Percentiles rank a stretch among this genome's conserved stretches.
phyloP scores from a whole-genome alignment of 73 alveolate species.

The Paramecium pentaurelia region DNA sequence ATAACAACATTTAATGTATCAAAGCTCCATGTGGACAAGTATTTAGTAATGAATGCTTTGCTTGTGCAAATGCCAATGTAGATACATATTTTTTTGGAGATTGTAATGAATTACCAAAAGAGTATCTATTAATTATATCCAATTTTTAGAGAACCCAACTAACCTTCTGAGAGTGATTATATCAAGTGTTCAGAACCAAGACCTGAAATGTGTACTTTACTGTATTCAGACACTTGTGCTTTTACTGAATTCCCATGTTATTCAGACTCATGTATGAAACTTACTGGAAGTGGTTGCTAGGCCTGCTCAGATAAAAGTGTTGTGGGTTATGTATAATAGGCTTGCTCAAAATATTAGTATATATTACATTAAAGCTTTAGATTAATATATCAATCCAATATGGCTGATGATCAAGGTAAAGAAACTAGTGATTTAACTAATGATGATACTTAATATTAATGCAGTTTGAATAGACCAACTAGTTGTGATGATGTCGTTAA shows the following conservation, averaged over 20 bases:
- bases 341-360: not conserved
- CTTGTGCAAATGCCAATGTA: not conserved
- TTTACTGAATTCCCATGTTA: not conserved
- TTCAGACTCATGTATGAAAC: not conserved
- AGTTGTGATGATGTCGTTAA: not conserved
- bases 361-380: not conserved
- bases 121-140: not conserved
- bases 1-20: conserved; percentile 7
- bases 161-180: not conserved
- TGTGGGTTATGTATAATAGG: not conserved
- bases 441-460: not conserved
- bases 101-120: not conserved
- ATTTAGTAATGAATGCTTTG: conserved; percentile 8
- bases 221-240: not conserved
- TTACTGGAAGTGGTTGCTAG: not conserved
- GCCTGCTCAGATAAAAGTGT: not conserved
- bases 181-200: not conserved
- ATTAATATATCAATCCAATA: not conserved
- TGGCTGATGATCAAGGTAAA: not conserved
- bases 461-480: not conserved
- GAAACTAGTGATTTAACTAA: not conserved
- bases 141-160: not conserved
- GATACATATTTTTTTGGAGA: conserved; percentile 3
- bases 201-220: not conserved
- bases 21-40: conserved; percentile 49